Evolutionary conservation across 1,284 basidiomycete genomes (phyloP), one percentile per base, ranked within the genome.

Genomic region (Cutaneotrichosporon sp.): DNA sequence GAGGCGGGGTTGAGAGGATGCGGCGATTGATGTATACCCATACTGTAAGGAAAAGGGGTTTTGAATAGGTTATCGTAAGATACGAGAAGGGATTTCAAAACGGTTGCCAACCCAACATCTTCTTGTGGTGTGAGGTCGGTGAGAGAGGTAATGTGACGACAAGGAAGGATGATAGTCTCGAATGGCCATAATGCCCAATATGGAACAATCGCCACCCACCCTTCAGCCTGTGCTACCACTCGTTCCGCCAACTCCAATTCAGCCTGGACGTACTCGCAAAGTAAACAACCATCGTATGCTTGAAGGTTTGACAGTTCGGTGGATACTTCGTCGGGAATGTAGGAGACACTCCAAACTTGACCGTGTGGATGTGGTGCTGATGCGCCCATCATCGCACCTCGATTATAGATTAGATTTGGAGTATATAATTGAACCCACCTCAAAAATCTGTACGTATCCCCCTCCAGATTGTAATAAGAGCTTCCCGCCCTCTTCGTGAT

Each of bases 151-250:
- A 95, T 87, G 71, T 94, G 92, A 6, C 91, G 84, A 69, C 84
- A 85, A 0, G 92, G 90, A 14, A 94, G 81, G 53, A 95, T 90
- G 65, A 97, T 81, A 16, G 90, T 84, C 78, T 98, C 95, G 74
- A 90, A 97, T 0, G 95, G 95, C 95, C 95, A 98, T 34, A 88
- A 86, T 1, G 94, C 95, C 95, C 95, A 97, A 87, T 91, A 97
- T 0, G 95, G 95, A 0, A 97, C 92, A 6, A 97, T 76, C 0
- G 89, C 92, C 5, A 92, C 83, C 86, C 93, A 97, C 72, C 92
- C 91, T 1, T 30, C 38, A 1, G n/a, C 4, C 76, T 85, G 32
- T 38, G 88, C 79, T 2, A 97, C 88, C 30, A 95, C 81, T 2
- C 94, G 85, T 21, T 86, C 84, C 56, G 84, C 81, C 5, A 83